Evolutionary conservation across 495 filamentous ascomycete genomes (phyloP).

Genomic region (Aspergillus bertholletiae): DNA sequence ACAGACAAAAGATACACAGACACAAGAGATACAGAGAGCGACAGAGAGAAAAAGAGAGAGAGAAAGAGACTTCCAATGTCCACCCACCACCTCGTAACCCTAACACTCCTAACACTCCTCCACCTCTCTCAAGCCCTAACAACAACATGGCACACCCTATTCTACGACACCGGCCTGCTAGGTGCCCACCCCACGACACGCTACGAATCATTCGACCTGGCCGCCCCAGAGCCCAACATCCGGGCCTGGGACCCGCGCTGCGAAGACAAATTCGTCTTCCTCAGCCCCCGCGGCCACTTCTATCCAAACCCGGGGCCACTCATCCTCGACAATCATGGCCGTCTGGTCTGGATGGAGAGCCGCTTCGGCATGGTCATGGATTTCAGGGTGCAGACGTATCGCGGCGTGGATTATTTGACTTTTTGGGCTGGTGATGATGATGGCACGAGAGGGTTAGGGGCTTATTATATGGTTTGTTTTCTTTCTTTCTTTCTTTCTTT

Average conservation of each 20-base stretch:
- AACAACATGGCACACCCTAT: conserved; percentile 7
- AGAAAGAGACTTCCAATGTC: no score
- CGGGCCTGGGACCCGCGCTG: conserved; percentile 22
- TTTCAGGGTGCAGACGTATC: conserved; percentile 28
- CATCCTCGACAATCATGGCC: conserved; percentile 28
- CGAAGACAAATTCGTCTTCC: conserved; percentile 25
- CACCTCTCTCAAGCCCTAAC: no score
- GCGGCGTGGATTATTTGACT: conserved; percentile 32
- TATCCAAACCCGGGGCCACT: conserved; percentile 17
- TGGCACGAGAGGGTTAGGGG: conserved; percentile 27
- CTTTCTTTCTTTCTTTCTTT: background rate
- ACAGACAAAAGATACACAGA: no score
- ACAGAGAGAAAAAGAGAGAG: no score
- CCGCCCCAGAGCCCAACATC: conserved; percentile 23
- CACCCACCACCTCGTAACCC: no score
- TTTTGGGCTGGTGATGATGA: conserved; percentile 43
- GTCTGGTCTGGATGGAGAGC: conserved; percentile 28
- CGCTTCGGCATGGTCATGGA: conserved; percentile 24
- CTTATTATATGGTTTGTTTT: conserved; percentile 46
- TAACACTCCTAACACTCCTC: no score
- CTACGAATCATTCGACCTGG: conserved; percentile 8
- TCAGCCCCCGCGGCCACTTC: conserved; percentile 26
- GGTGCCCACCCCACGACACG: conserved; percentile 8
- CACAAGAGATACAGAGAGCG: no score
- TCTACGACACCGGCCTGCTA: conserved; percentile 10